Percentiles rank a stretch among this genome's conserved stretches.
Evolutionary conservation across 345 rosid species (phyloP).

Genomic region (Gossypium anomalum): DNA sequence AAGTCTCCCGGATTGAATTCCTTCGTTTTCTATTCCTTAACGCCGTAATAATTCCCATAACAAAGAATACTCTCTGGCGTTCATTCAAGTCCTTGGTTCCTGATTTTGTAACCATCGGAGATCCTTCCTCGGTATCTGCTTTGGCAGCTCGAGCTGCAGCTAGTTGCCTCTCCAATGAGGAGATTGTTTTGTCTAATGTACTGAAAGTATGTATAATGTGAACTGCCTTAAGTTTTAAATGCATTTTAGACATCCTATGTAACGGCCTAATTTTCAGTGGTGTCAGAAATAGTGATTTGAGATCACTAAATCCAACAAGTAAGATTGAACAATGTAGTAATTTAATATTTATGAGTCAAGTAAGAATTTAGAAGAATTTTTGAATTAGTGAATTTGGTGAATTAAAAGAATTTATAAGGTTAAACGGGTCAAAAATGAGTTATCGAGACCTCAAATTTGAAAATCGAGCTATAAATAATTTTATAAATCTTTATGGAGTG

Average conservation of each 20-base stretch:
- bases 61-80: conserved; percentile 63
- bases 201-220: conserved; percentile 30
- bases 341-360: no score
- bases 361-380: no score
- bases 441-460: no score
- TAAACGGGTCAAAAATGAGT: no score
- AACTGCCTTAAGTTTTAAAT: not conserved
- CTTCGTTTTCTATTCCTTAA: conserved; percentile 73
- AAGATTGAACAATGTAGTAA: no score
- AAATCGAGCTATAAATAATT: no score
- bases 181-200: conserved; percentile 68
- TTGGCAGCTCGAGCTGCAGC: conserved; percentile 71
- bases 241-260: not conserved
- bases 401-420: no score
- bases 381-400: no score
- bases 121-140: conserved; percentile 37
- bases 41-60: conserved; percentile 74
- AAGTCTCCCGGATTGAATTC: conserved; percentile 68
- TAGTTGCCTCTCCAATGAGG: conserved; percentile 68
- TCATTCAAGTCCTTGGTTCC: conserved; percentile 42
- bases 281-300: no score
- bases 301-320: no score
- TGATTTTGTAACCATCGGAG: conserved; percentile 32
- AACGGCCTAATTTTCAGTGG: no score
- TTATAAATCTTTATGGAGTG: no score